A percentile compares a stretch with the other conserved stretches of the same genome.
phyloP scores from a whole-genome alignment of 805 yeast genomes.

The Metschnikowia proteae region DNA sequence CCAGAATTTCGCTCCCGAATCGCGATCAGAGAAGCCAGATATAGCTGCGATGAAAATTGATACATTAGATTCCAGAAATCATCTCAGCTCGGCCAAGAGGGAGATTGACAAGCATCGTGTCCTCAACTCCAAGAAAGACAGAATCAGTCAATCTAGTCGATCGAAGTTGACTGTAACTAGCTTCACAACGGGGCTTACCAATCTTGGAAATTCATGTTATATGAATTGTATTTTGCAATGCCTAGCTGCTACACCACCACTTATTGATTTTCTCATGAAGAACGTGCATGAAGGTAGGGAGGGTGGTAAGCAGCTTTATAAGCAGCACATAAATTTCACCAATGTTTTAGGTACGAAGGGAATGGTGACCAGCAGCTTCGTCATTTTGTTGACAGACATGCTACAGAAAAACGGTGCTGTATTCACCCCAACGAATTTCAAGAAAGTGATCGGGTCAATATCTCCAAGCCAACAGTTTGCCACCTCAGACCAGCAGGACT shows the following conservation, averaged over 20 bases:
- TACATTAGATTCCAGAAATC: not conserved
- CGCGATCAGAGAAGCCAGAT: not conserved
- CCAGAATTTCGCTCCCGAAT: not conserved
- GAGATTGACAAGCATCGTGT: not conserved
- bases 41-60: not conserved
- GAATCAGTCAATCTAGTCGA: not conserved
- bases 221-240: conserved; percentile 92
- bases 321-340: conserved; percentile 63
- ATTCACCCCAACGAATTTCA: conserved; percentile 62
- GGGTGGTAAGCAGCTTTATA: conserved; percentile 45
- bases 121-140: not conserved
- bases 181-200: conserved; percentile 67
- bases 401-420: conserved; percentile 43
- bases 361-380: conserved; percentile 64
- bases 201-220: conserved; percentile 89
- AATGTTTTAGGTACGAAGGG: conserved; percentile 83
- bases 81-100: not conserved
- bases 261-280: conserved; percentile 56
- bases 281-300: not conserved
- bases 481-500: conserved; percentile 76
- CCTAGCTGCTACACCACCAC: conserved; percentile 64
- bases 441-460: conserved; percentile 61
- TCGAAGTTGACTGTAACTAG: not conserved
- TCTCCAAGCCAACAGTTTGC: conserved; percentile 57
- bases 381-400: conserved; percentile 54